Conservation (phyloP, 805 yeast species). For the Nakazawaea ernobii region DNA sequence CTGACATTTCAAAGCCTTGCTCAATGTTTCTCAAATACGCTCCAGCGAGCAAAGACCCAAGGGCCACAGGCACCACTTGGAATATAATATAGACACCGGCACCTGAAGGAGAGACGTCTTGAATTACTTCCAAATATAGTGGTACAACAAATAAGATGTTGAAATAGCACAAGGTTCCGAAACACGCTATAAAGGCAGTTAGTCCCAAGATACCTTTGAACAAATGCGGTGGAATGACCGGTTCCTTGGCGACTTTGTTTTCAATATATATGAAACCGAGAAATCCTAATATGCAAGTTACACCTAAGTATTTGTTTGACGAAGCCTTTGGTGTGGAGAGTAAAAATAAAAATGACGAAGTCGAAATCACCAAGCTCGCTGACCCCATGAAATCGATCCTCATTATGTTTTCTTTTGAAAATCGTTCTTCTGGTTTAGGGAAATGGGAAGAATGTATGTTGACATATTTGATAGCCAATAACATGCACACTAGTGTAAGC, state of each 20-base stretch:
- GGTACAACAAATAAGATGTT: constrained; percentile 32
- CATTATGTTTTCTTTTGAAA: constrained; percentile 26
- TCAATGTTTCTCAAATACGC: constrained; percentile 20
- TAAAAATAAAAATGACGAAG: constrained; percentile 29
- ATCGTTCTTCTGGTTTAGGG: constrained; percentile 21
- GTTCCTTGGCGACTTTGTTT: constrained; percentile 28
- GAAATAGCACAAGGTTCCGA: constrained; percentile 32
- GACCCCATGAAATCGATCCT: constrained; percentile 39
- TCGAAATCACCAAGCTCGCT: constrained; percentile 25
- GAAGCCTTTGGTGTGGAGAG: constrained; percentile 19
- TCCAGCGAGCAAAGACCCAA: constrained; percentile 35
- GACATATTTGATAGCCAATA: constrained; percentile 23
- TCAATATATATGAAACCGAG: constrained; percentile 27
- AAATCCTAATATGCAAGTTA: constrained; percentile 11
- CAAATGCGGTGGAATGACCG: constrained; percentile 32
- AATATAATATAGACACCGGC: constrained; percentile 36
- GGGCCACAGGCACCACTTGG: constrained; percentile 32
- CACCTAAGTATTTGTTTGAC: not conserved
- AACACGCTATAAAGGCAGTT: constrained; percentile 30
- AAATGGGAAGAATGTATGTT: constrained; percentile 28
- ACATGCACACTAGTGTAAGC: constrained; percentile 20
- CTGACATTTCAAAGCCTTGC: constrained; percentile 8
- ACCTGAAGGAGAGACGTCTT: constrained; percentile 29
- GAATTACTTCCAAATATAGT: constrained; percentile 37
- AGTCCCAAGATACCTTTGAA: constrained; percentile 33